A percentile compares a stretch with the other conserved stretches of the same genome.
Conservation (phyloP, 2,329 filamentous ascomycete species). For the Sclerotinia sclerotiorum region DNA sequence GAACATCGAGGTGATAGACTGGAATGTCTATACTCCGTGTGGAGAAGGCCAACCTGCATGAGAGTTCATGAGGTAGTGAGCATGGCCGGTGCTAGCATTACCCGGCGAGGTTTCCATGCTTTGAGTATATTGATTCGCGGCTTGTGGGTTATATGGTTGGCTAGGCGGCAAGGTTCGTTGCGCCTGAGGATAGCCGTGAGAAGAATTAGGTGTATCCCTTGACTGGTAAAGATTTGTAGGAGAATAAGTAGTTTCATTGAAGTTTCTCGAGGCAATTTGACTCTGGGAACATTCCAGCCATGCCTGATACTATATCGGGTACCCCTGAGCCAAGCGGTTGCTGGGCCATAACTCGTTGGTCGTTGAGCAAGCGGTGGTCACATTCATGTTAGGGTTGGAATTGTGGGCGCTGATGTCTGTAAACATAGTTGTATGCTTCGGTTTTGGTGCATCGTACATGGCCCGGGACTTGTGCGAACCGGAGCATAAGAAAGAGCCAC, state of each 20-base stretch:
- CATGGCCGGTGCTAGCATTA: constrained; percentile 36
- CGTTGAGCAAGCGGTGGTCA: constrained; percentile 29
- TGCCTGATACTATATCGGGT: constrained; percentile 1
- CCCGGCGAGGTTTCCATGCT: constrained; percentile 28
- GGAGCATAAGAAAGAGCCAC: constrained; percentile 32
- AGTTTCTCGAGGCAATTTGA: constrained; percentile 12
- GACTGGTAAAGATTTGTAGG: constrained; percentile 13
- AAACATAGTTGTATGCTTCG: constrained; percentile 30
- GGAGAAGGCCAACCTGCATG: constrained; percentile 38
- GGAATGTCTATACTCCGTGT: constrained; percentile 20
- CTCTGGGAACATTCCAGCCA: constrained; percentile 15
- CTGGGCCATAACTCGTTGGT: constrained; percentile 31
- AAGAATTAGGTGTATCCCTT: constrained; percentile 15
- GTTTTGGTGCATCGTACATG: constrained; percentile 34
- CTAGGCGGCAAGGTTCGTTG: constrained; percentile 6
- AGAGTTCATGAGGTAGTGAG: constrained; percentile 33
- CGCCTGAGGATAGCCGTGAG: constrained; percentile 30
- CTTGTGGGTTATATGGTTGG: constrained; percentile 15
- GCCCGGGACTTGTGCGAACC: constrained; percentile 30
- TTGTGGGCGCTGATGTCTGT: constrained; percentile 34
- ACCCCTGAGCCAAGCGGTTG: constrained; percentile 12
- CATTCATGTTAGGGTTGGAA: constrained; percentile 32
- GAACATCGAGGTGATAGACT: not conserved
- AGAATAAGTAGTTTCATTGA: not conserved
- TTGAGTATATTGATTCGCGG: constrained; percentile 1